Percentiles rank a stretch among this genome's conserved stretches.
These are phyloP conservation scores for Calocybe cyanea DNA, from an alignment of 768 basidiomycete genomes.

Conservation along the genomic window DNA sequence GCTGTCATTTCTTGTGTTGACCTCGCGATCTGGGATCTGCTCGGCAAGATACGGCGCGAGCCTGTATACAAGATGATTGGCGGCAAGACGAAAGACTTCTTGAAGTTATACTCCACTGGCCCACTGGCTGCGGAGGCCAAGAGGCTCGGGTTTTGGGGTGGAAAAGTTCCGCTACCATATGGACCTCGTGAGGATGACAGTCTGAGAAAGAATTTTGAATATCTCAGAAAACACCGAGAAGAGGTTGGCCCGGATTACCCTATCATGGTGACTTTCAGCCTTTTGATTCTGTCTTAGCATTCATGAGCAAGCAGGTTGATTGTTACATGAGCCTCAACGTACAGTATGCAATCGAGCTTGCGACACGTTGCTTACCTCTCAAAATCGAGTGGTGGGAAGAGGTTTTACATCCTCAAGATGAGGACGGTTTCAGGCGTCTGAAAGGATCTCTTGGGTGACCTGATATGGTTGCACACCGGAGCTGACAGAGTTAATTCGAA, in stretches of 20 bases:
- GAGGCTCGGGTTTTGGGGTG: conserved; percentile 25
- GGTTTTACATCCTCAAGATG: conserved; percentile 26
- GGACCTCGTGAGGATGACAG: conserved; percentile 25
- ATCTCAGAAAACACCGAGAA: conserved; percentile 24
- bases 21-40: conserved; percentile 28
- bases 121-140: conserved; percentile 23
- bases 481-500: conserved; percentile 22
- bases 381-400: conserved; percentile 31
- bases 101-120: conserved; percentile 26
- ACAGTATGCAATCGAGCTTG: conserved; percentile 28
- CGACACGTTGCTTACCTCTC: conserved; percentile 23
- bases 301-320: conserved; percentile 12
- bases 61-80: conserved; percentile 30
- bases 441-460: conserved; percentile 25
- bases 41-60: conserved; percentile 26
- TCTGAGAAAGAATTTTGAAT: conserved; percentile 25
- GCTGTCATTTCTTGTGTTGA: conserved; percentile 28
- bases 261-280: conserved; percentile 17
- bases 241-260: conserved; percentile 26
- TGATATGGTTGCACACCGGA: conserved; percentile 19
- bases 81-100: conserved; percentile 25
- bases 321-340: conserved; percentile 28
- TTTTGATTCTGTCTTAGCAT: background rate
- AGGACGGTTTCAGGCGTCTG: conserved; percentile 23
- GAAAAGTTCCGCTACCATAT: conserved; percentile 27